Conservation (phyloP, 495 filamentous ascomycete species). For the Penicillium herquei region DNA sequence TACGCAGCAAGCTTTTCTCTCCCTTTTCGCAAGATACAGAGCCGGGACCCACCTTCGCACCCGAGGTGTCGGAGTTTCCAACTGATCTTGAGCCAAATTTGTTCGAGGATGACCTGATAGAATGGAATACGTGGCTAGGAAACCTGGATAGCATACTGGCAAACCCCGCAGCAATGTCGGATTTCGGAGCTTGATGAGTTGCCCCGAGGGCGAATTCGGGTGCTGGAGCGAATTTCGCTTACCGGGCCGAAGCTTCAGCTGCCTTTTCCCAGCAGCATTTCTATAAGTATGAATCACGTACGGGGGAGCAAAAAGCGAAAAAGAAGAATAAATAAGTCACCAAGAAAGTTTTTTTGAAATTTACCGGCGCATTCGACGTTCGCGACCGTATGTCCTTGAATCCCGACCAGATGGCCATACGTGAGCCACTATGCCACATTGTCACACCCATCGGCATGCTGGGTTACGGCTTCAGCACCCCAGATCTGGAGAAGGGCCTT, state of each 20-base stretch:
- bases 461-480: slow-evolving; percentile 41
- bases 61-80: not conserved
- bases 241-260: not conserved
- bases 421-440: slow-evolving; percentile 19
- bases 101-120: not conserved
- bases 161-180: not conserved
- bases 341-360: not conserved
- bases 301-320: not conserved
- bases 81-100: not conserved
- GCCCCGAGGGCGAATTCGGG: not conserved
- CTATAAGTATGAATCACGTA: not conserved
- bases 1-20: not conserved
- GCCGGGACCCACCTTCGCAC: not conserved
- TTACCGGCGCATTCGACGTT: not conserved
- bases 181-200: not conserved
- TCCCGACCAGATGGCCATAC: not conserved
- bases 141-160: not conserved
- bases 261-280: not conserved
- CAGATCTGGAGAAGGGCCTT: slow-evolving; percentile 27
- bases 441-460: slow-evolving; percentile 50
- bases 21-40: not conserved
- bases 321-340: not conserved
- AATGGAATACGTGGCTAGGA: not conserved
- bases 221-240: not conserved
- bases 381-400: not conserved